Base-by-base conservation (phyloP, 2,329 filamentous ascomycete species). In the Cladosporium colombiae region DNA sequence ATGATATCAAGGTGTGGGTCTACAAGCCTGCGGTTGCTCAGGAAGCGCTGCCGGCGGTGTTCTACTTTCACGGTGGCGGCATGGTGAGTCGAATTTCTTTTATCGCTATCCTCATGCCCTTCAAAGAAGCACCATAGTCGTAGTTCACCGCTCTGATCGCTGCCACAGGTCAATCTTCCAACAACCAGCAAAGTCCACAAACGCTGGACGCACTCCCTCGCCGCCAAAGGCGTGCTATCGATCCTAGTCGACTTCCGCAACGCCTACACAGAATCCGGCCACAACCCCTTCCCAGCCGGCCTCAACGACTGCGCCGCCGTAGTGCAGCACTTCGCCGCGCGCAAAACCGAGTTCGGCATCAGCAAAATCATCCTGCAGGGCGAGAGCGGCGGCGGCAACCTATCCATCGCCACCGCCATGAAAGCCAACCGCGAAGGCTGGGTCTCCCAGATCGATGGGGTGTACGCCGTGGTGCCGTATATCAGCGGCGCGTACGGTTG, bases 171-270 rank as follows among this genome's bases (percentile, higher is more conserved):
- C 7, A 64, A 70, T 18, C 49, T 71, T 16, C 57, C 59, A 13
- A 72, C 70, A 5, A 44, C 57, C 53, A 70, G 70, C 63, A 46
- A 55, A 35, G 66, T 72, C 10, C 74, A 76, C 50, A 31, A 67
- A 18, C 69, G 70, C 29, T 76, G 72, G 74, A 65, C 65, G 31
- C 71, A 59, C 18, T 72, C 72, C 5, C 67, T 75, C 8, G 73
- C 72, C 4, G 46, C 67, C 6, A 50, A 68, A 37, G 72, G 72
- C 21, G 55, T 72, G 14, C 64, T 75, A 3, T 69, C 64, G 21
- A 71, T 77, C 35, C 67, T 67, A n/a, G 66, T 74, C 55, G 74
- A 77, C 64, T 76, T 73, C 66, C 73, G 74, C 60, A 76, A 75
- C 59, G 74, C 74, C 33, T 75, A 67, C 56, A 70, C 66, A 31